Evolutionary conservation across 768 basidiomycete genomes (phyloP).

Genomic region (Brasilioporus rufonigricans): DNA sequence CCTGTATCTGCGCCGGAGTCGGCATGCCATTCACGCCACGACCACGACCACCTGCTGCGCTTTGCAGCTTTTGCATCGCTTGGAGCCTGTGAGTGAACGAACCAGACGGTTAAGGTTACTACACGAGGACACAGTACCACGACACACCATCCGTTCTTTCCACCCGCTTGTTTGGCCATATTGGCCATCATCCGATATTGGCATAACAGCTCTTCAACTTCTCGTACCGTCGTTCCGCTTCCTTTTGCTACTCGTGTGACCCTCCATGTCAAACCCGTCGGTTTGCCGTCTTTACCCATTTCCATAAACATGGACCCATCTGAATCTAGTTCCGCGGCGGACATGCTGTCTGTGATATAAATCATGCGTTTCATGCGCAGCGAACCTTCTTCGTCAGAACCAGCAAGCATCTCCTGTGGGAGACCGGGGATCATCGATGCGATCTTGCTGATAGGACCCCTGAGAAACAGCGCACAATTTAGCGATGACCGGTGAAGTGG

Average conservation of each 20-base stretch:
- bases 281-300: slow-evolving; percentile 77
- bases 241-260: slow-evolving; percentile 89
- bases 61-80: slow-evolving; percentile 92
- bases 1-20: slow-evolving; percentile 89
- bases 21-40: slow-evolving; percentile 88
- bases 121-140: not conserved
- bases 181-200: slow-evolving; percentile 99
- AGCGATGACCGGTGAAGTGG: slow-evolving; percentile 1
- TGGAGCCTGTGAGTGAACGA: slow-evolving; percentile 52
- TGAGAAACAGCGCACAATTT: slow-evolving; percentile 31
- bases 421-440: slow-evolving; percentile 99
- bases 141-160: slow-evolving; percentile 88
- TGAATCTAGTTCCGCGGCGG: slow-evolving; percentile 87
- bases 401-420: slow-evolving; percentile 86
- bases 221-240: slow-evolving; percentile 90
- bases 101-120: slow-evolving; percentile 2
- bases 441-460: slow-evolving; percentile 99
- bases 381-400: slow-evolving; percentile 91
- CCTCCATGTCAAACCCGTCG: slow-evolving; percentile 84
- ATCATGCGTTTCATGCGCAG: slow-evolving; percentile 95
- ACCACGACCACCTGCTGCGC: slow-evolving; percentile 80
- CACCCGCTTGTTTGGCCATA: slow-evolving; percentile 97
- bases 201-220: slow-evolving; percentile 96
- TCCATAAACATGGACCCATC: slow-evolving; percentile 93
- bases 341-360: slow-evolving; percentile 99